Evolutionary conservation across 2,329 filamentous ascomycete genomes (phyloP).

Genomic region (Penicillium sp.): DNA sequence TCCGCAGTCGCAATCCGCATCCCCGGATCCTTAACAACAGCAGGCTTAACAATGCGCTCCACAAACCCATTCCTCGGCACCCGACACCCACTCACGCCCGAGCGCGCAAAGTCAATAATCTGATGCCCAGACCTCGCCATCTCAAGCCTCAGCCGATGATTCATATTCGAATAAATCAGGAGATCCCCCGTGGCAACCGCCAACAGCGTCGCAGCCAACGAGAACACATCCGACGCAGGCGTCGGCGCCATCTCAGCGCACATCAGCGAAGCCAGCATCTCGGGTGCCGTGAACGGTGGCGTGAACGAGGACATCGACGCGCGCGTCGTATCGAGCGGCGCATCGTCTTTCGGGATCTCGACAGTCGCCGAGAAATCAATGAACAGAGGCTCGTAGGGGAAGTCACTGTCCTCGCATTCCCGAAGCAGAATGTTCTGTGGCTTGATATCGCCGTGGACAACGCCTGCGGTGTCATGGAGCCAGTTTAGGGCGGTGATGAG

Average conservation of each 20-base stretch:
- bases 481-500: constrained; percentile 47
- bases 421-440: constrained; percentile 48
- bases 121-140: constrained; percentile 49
- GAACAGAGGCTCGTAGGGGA: constrained; percentile 45
- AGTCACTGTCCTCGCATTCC: constrained; percentile 20
- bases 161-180: constrained; percentile 44
- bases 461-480: constrained; percentile 43
- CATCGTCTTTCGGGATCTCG: constrained; percentile 14
- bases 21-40: constrained; percentile 41
- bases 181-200: constrained; percentile 49
- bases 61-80: constrained; percentile 45
- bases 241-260: constrained; percentile 38
- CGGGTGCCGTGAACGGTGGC: constrained; percentile 49
- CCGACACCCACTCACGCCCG: constrained; percentile 38
- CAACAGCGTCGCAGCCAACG: constrained; percentile 48
- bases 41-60: constrained; percentile 40
- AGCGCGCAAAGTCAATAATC: constrained; percentile 44
- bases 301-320: constrained; percentile 44
- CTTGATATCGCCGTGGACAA: constrained; percentile 54
- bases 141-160: constrained; percentile 42
- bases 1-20: constrained; percentile 33
- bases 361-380: constrained; percentile 50
- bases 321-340: constrained; percentile 14
- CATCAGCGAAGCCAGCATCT: constrained; percentile 43
- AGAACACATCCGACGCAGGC: constrained; percentile 48